Evolutionary conservation across 176 grass and related monocot genomes (phyloP), one percentile per base, ranked within the genome.

Genomic region (Zoysia japonica): DNA sequence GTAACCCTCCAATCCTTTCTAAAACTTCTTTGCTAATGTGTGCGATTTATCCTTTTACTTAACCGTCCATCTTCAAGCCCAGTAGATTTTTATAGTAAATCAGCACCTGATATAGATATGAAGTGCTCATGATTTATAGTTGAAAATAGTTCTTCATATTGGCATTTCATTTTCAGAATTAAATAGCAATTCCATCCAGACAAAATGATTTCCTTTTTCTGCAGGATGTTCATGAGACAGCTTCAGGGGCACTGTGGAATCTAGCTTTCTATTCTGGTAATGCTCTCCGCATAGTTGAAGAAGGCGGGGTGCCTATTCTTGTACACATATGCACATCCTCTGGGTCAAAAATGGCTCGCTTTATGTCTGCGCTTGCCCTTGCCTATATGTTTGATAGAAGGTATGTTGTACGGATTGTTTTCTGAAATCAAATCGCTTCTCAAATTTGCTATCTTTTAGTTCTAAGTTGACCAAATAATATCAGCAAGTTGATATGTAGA

Each of bases 301-400:
- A 99, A 89, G 96, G 92, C 9, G 96, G 96, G 42, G 96, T 99
- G 65, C 92, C 96, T 67, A 74, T 90, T 67, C 90, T 99, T 80
- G 96, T 99, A 61, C 84, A 84, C 65, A 93, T 99, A 69, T 99
- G 96, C 72, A 91, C 90, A 54, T 91, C 92, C 74, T 99, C 96
- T 48, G 73, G 84, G 44, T 99, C 92, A 59, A 99, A 96, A 81
- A 99, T 99, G 96, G 96, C 96, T 47, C 92, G 96, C 67, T 99
- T 99, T 86, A 99, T 99, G 96, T 91, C 96, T 76, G 96, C 96
- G 45, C 64, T 99, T 82, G 96, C 92, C 51, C 96, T 99, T 66
- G 88, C 90, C 77, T 99, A 99, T 84, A 99, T 99, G 92, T 99
- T 99, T 47, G 96, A 99, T 89, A 92, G 96, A 88, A 95, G 96